Base-by-base conservation (phyloP, 2,329 filamentous ascomycete species). In the Bipolaris sorokiniana region DNA sequence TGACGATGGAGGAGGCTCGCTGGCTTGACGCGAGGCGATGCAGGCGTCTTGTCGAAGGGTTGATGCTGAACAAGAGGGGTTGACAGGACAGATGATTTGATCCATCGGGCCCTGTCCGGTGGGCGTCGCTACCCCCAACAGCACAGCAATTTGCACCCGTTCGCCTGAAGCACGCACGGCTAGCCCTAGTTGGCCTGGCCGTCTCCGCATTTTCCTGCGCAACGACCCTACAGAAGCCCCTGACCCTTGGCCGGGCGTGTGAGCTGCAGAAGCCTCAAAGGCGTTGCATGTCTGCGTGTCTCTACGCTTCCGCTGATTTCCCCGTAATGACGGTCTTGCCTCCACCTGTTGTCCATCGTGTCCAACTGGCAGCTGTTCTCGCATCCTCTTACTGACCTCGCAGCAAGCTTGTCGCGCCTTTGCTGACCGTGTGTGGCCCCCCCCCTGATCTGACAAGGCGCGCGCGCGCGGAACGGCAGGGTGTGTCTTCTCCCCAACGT, bases 201-300 rank as follows among this genome's bases (percentile, higher is more conserved):
- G 69, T 76, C 74, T 75, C 74, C 74, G 74, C 74, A 76, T 76
- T 76, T 68, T 63, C 59, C 71, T 72, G 70, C 72, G 69, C 71
- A 72, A 73, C 70, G 72, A 70, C 72, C 72, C 70, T 70, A 67
- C 56, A 70, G 64, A 54, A 74, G 70, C 74, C 74, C 74, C 73
- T 76, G 71, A 75, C 68, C 72, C 71, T 74, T 73, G 71, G 69
- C 66, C 61, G 67, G 67, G 70, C 68, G 69, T 72, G 69, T 65
- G 66, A 71, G 68, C 62, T 72, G 72, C 72, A 73, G 70, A 76
- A 75, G 71, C 74, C 72, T 76, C 74, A 76, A 76, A 76, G 72
- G 72, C 71, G 72, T 75, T 73, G 69, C 58, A 65, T 53, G 64
- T 69, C 67, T 71, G 69, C 71, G 63, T 67, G 67, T 65, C 64